Percentiles rank a stretch among this genome's conserved stretches.
Conservation (phyloP, 2,329 filamentous ascomycete species). For the Malbranchea zuffiana region DNA sequence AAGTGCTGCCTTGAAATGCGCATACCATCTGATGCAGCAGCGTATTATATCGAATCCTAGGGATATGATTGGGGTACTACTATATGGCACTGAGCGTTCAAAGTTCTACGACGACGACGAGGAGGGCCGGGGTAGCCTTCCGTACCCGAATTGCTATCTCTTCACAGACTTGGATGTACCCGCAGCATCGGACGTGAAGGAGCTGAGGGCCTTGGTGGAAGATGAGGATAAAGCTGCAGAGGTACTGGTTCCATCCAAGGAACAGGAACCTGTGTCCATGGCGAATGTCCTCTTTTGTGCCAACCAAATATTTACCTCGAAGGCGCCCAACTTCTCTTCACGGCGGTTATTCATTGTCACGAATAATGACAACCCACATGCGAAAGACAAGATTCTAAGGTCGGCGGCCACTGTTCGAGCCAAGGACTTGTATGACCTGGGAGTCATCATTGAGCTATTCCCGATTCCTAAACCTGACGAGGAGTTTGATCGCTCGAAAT, state of each 20-base stretch:
- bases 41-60: conserved; percentile 93
- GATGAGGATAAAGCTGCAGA: conserved; percentile 61
- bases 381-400: conserved; percentile 57
- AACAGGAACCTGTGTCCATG: conserved; percentile 61
- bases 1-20: conserved; percentile 80
- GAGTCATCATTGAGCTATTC: conserved; percentile 84
- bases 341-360: conserved; percentile 91
- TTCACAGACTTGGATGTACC: conserved; percentile 81
- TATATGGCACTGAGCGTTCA: conserved; percentile 81
- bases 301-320: conserved; percentile 93
- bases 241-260: conserved; percentile 57
- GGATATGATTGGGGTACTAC: conserved; percentile 90
- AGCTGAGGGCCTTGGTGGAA: conserved; percentile 62
- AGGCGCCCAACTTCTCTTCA: conserved; percentile 86
- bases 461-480: conserved; percentile 64
- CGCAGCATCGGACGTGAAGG: conserved; percentile 74
- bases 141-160: conserved; percentile 86
- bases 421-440: conserved; percentile 89
- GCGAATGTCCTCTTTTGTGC: conserved; percentile 86
- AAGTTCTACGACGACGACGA: conserved; percentile 62
- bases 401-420: conserved; percentile 74
- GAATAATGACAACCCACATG: conserved; percentile 80
- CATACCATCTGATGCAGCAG: conserved; percentile 92
- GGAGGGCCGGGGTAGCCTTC: conserved; percentile 44
- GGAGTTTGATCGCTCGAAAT: conserved; percentile 70